These are phyloP conservation scores for Erodium trifolium DNA, from an alignment of 441 rosid genomes.

Conservation along the genomic window DNA sequence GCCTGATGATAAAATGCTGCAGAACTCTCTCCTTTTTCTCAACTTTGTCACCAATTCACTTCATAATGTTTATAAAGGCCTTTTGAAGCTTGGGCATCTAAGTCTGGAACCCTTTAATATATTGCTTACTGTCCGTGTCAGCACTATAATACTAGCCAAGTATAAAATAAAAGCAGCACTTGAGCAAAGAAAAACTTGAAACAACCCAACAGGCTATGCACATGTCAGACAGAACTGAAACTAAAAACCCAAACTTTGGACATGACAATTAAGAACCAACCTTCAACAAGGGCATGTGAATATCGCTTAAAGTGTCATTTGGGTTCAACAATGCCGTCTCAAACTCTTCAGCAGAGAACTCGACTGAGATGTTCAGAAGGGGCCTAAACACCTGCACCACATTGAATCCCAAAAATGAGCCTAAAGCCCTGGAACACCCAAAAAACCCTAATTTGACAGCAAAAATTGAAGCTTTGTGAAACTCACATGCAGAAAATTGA, in stretches of 20 bases:
- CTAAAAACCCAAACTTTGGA: neutral
- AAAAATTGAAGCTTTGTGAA: neutral
- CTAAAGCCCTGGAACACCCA: neutral
- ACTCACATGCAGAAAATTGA: conserved; percentile 94
- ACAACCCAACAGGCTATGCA: neutral
- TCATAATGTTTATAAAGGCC: neutral
- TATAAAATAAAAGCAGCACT: neutral
- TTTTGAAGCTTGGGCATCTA: neutral
- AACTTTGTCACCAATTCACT: neutral
- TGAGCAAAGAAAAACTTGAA: neutral
- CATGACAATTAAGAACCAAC: conserved; percentile 32
- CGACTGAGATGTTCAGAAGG: conserved; percentile 62
- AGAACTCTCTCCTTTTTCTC: too few species aligned
- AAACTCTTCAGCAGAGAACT: conserved; percentile 94
- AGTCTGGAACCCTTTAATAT: neutral
- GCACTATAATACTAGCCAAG: neutral
- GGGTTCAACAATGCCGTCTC: conserved; percentile 83
- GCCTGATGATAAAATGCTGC: too few species aligned
- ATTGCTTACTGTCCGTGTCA: neutral
- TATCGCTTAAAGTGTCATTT: conserved; percentile 81
- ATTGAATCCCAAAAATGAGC: neutral
- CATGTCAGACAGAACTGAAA: neutral
- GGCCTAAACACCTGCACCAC: conserved; percentile 69
- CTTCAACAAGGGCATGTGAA: conserved; percentile 90
- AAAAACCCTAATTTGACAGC: conserved; percentile 11